Conservation (phyloP, 768 basidiomycete genomes). For the Amanita rubescens region DNA sequence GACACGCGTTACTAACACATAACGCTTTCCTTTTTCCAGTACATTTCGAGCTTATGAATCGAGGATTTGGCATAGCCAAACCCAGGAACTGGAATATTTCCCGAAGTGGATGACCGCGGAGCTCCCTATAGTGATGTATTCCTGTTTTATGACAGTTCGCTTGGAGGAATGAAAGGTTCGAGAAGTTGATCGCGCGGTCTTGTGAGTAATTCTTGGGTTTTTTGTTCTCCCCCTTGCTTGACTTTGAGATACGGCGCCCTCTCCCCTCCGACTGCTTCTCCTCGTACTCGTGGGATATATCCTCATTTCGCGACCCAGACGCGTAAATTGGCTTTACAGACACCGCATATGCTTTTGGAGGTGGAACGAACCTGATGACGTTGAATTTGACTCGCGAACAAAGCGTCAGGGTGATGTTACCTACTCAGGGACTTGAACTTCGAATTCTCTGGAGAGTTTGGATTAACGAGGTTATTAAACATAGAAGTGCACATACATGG, state of each 20-base stretch:
- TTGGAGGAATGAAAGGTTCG: not conserved
- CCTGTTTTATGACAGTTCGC: not conserved
- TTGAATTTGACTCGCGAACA: not conserved
- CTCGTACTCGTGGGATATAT: not conserved
- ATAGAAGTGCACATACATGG: no score
- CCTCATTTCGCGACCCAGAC: not conserved
- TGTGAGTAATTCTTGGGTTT: not conserved
- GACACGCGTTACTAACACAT: constrained; percentile 44
- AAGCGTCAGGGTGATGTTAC: not conserved
- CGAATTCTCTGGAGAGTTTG: not conserved
- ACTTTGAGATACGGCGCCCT: not conserved
- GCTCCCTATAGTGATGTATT: constrained; percentile 1
- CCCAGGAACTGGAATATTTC: not conserved
- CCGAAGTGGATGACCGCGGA: not conserved
- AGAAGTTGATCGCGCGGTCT: not conserved
- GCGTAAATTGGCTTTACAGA: constrained; percentile 4
- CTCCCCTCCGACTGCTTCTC: not conserved
- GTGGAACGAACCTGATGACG: not conserved
- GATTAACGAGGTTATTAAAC: no score
- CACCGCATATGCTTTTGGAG: constrained; percentile 6
- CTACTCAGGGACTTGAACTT: constrained; percentile 5
- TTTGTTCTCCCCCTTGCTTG: not conserved
- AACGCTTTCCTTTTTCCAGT: constrained; percentile 74
- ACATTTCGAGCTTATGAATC: constrained; percentile 47
- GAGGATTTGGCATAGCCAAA: not conserved